These are phyloP conservation scores for Taphrina wiesneri DNA, from an alignment of 1,139 yeast species.

Conservation along the genomic window DNA sequence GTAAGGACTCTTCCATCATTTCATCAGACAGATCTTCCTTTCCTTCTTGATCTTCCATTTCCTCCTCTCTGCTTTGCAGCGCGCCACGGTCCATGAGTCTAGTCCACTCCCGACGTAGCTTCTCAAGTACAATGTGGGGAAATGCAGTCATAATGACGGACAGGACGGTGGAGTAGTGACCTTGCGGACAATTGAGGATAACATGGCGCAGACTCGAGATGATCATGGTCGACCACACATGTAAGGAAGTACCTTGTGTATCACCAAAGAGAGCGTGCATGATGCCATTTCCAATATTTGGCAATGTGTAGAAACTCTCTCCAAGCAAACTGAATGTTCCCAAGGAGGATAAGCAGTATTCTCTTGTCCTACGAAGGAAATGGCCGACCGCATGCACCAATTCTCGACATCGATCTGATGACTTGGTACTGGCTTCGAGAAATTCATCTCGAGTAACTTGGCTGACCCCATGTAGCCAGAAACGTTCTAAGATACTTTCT, in stretches of 20 bases:
- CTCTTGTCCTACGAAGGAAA: slow-evolving; percentile 89
- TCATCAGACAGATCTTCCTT: slow-evolving; percentile 86
- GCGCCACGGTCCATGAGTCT: slow-evolving; percentile 43
- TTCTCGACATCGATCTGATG: slow-evolving; percentile 88
- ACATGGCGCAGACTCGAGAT: slow-evolving; percentile 84
- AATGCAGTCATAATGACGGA: slow-evolving; percentile 73
- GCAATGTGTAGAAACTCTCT: slow-evolving; percentile 82
- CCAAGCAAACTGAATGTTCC: slow-evolving; percentile 90
- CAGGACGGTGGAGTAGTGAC: slow-evolving; percentile 68
- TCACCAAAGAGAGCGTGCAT: slow-evolving; percentile 89
- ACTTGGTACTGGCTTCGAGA: slow-evolving; percentile 89
- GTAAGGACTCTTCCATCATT: slow-evolving; percentile 95
- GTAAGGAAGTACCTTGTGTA: slow-evolving; percentile 81
- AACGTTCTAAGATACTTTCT: slow-evolving; percentile 85
- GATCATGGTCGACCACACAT: slow-evolving; percentile 96
- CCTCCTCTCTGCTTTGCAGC: slow-evolving; percentile 35
- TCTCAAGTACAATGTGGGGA: slow-evolving; percentile 67
- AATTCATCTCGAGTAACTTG: slow-evolving; percentile 92
- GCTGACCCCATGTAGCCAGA: slow-evolving; percentile 98
- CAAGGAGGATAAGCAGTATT: slow-evolving; percentile 78
- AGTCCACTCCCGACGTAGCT: slow-evolving; percentile 74
- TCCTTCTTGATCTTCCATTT: slow-evolving; percentile 60
- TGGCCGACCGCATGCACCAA: slow-evolving; percentile 99
- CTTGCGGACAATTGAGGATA: slow-evolving; percentile 81
- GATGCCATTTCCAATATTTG: slow-evolving; percentile 69